Conservation (phyloP, 345 rosid species). For the Bruguiera parviflora region DNA sequence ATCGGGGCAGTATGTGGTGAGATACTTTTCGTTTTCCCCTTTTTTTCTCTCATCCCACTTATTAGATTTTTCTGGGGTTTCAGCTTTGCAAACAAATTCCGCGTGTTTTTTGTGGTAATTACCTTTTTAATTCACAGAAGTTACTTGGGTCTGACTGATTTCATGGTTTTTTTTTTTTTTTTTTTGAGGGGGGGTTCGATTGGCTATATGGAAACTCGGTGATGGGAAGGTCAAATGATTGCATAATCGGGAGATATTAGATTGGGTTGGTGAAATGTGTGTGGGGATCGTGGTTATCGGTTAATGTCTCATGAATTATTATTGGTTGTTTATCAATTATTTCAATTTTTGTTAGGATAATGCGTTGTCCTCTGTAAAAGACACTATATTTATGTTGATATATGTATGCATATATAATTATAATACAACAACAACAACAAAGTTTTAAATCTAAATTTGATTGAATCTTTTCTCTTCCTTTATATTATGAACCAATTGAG, state of each 20-base stretch:
- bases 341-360: no score
- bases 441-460: no score
- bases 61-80: not conserved
- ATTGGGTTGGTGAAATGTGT: not conserved
- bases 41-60: not conserved
- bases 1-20: slow-evolving; percentile 28
- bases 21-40: not conserved
- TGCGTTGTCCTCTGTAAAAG: no score
- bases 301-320: no score
- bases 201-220: not conserved
- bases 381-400: no score
- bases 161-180: not conserved
- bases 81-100: not conserved
- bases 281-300: not conserved
- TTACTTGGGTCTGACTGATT: not conserved
- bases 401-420: no score
- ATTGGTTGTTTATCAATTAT: no score
- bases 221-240: not conserved
- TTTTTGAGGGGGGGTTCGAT: not conserved
- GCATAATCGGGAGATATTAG: not conserved
- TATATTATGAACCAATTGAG: no score
- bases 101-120: no score
- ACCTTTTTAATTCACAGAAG: no score
- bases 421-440: no score
- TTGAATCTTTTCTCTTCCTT: no score